Evolutionary conservation across 179 eudicot species (phyloP).

Genomic region (Kewa caespitosa): DNA sequence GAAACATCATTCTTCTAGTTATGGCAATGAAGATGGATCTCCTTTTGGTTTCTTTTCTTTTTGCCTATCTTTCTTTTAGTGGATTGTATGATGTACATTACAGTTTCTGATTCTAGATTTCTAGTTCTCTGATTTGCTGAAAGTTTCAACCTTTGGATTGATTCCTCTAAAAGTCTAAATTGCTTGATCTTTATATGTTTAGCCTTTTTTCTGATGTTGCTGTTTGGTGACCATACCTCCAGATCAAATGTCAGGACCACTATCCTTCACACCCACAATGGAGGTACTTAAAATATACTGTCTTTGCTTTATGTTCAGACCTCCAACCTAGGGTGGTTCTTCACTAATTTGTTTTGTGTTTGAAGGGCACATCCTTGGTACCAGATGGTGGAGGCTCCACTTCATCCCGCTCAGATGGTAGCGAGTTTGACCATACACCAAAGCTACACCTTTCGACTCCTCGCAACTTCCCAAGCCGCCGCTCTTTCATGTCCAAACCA

Average conservation of each 20-base stretch:
- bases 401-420: constrained; percentile 81
- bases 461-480: constrained; percentile 64
- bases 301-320: constrained; percentile 11
- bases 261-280: constrained; percentile 69
- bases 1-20: no score
- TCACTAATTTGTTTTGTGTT: constrained; percentile 1
- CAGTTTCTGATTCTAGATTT: no score
- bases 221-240: constrained; percentile 21
- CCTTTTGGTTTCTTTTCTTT: no score
- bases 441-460: constrained; percentile 59
- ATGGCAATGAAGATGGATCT: no score
- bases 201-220: constrained; percentile 13
- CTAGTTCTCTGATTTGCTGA: no score
- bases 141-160: no score
- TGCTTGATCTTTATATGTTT: no score
- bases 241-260: constrained; percentile 58
- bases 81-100: no score
- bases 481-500: constrained; percentile 88
- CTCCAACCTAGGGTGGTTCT: neutral
- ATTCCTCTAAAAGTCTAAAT: no score
- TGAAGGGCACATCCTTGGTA: constrained; percentile 63
- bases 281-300: constrained; percentile 48
- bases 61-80: no score
- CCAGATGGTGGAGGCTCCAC: constrained; percentile 60
- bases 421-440: constrained; percentile 63